Base-by-base conservation (phyloP, 2,329 filamentous ascomycete species). In the Apiospora hydei region DNA sequence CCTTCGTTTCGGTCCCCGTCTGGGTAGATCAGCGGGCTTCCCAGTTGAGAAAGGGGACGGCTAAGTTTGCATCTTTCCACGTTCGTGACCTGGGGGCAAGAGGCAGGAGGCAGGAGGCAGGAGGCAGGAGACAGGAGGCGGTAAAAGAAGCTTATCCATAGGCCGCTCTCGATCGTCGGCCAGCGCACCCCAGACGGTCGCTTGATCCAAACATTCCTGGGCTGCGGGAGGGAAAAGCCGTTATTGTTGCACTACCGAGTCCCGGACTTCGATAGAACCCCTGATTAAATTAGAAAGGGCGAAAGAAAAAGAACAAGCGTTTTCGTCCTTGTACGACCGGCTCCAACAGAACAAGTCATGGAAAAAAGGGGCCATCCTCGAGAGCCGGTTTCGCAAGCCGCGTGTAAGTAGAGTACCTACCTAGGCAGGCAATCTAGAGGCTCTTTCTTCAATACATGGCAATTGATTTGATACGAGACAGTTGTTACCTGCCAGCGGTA, bases 141-240 rank as follows among this genome's bases (percentile, higher is more conserved):
- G 53, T 61, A 34, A 34, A 64, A 64, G 57, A 64, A 64, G 8
- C 11, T n/a, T 64, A 64, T 64, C 57, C 57, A 64, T 64, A 64
- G 57, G 57, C 57, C 11, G 57, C 57, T 64, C 57, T 64, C 30
- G 57, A 64, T 41, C 57, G 57, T 38, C 34, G 16, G 53, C 53
- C 53, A 64, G 34, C 34, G 57, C 57, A 64, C 34, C 57, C 57
- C 34, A 14, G 57, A 14, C 4, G 13, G 34, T 64, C 34, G 57
- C 34, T 64, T 38, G 57, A 41, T 64, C 34, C 57, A 64, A 38
- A 64, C 34, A 64, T 34, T 64, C 57, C 34, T 64, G 57, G 30
- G 57, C 34, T 41, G 57, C 57, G 57, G 57, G 57, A 64, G 57
- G 57, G 57, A 64, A 64, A 64, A 61, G 53, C 53, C 53, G 53